phyloP scores from a whole-genome alignment of 1,284 basidiomycete species.

The Mycena citricolor region DNA sequence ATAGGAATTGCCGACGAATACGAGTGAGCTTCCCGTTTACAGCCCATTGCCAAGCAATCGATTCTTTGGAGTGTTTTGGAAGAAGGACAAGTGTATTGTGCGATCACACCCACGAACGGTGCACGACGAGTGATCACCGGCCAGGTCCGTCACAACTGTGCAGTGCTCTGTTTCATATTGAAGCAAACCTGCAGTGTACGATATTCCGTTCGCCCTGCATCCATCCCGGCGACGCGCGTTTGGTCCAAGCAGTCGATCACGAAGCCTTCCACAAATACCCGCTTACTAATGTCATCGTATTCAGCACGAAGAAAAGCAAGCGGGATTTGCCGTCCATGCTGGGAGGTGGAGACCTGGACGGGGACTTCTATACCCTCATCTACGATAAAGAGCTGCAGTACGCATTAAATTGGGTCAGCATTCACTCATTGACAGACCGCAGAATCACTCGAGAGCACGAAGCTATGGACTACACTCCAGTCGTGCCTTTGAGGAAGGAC shows the following conservation, averaged over 20 bases:
- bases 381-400: slow-evolving; percentile 20
- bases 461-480: slow-evolving; percentile 20
- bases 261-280: slow-evolving; percentile 12
- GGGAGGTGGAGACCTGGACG: slow-evolving; percentile 19
- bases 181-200: slow-evolving; percentile 12
- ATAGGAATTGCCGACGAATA: slow-evolving; percentile 21
- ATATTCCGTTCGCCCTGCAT: slow-evolving; percentile 22
- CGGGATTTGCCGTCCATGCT: slow-evolving; percentile 20
- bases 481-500: slow-evolving; percentile 5
- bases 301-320: slow-evolving; percentile 14
- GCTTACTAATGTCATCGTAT: slow-evolving; percentile 18
- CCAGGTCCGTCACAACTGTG: slow-evolving; percentile 10
- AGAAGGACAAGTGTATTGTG: slow-evolving; percentile 20
- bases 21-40: slow-evolving; percentile 4
- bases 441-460: slow-evolving; percentile 14
- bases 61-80: slow-evolving; percentile 8
- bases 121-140: slow-evolving; percentile 15
- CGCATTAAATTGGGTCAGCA: background rate
- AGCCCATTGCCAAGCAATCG: background rate
- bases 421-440: background rate
- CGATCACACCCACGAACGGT: slow-evolving; percentile 13
- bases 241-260: slow-evolving; percentile 18
- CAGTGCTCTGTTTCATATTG: background rate
- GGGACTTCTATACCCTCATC: slow-evolving; percentile 22
- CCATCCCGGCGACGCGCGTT: slow-evolving; percentile 21